These are phyloP conservation scores for Sporothrix globosa DNA, from an alignment of 2,329 filamentous ascomycete species.

Conservation along the genomic window DNA sequence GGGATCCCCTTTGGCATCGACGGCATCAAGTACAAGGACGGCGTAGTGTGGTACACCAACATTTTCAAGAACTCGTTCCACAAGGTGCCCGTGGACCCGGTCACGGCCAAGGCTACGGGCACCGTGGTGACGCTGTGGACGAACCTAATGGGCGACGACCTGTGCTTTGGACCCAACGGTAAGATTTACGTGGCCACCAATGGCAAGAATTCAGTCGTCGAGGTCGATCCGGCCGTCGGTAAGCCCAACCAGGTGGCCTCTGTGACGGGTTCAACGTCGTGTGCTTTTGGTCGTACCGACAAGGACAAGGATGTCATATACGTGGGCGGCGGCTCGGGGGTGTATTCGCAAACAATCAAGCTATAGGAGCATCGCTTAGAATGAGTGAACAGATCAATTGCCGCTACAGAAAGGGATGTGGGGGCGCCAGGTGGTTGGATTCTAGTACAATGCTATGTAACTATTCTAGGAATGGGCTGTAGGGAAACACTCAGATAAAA, in stretches of 20 bases:
- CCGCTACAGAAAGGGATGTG: background rate
- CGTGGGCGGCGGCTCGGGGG: constrained; percentile 40
- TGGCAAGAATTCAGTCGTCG: constrained; percentile 41
- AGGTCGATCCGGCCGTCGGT: constrained; percentile 41
- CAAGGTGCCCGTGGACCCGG: constrained; percentile 41
- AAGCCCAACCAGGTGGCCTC: constrained; percentile 39
- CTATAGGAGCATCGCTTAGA: background rate
- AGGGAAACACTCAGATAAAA: background rate
- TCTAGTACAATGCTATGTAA: background rate
- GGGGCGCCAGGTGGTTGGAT: background rate
- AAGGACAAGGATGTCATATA: constrained; percentile 41
- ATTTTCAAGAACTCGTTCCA: constrained; percentile 45
- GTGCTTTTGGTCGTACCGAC: constrained; percentile 42
- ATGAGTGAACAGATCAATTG: background rate
- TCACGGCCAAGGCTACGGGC: constrained; percentile 39
- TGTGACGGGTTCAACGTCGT: constrained; percentile 41
- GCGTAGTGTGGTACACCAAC: constrained; percentile 44
- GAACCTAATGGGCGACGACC: constrained; percentile 43
- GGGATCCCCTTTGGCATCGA: constrained; percentile 44
- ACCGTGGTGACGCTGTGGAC: constrained; percentile 41
- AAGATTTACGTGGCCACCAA: constrained; percentile 44
- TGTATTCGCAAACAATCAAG: constrained; percentile 36
- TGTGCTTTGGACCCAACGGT: constrained; percentile 42
- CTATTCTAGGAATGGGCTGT: background rate
- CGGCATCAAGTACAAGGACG: constrained; percentile 42